A percentile compares a stretch with the other conserved stretches of the same genome.
These are phyloP conservation scores for Rhodotorula mucilaginosa DNA, from an alignment of 1,284 basidiomycete genomes.

Conservation along the genomic window DNA sequence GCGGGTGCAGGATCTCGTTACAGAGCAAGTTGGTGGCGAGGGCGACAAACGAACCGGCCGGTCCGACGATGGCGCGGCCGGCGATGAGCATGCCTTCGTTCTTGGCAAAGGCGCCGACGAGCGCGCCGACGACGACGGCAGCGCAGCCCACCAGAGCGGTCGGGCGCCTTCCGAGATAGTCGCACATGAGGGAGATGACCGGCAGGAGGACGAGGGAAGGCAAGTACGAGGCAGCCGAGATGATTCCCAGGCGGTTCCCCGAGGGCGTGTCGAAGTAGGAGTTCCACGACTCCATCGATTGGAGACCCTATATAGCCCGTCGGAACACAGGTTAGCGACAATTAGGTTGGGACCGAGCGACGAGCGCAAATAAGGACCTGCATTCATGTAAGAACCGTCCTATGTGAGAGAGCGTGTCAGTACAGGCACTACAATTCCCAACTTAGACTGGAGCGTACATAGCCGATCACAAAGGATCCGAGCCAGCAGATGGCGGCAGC, in stretches of 20 bases:
- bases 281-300: conserved; percentile 19
- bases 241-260: conserved; percentile 30
- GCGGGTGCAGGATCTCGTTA: conserved; percentile 61
- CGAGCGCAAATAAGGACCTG: no score
- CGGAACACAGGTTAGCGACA: no score
- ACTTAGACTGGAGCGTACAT: not conserved
- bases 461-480: not conserved
- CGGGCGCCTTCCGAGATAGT: conserved; percentile 13
- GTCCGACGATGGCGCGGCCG: conserved; percentile 22
- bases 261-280: conserved; percentile 3
- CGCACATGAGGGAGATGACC: conserved; percentile 11
- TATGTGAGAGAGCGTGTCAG: no score
- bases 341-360: no score
- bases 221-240: conserved; percentile 22
- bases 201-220: conserved; percentile 17
- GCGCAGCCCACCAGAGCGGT: conserved; percentile 5
- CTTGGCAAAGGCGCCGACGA: conserved; percentile 16
- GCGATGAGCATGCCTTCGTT: conserved; percentile 21
- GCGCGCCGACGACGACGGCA: conserved; percentile 16
- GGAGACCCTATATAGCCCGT: not conserved
- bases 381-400: conserved; percentile 1
- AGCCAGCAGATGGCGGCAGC: not conserved
- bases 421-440: no score
- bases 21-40: conserved; percentile 62
- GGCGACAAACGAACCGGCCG: conserved; percentile 33